A percentile compares a stretch with the other conserved stretches of the same genome.
These are phyloP conservation scores for Ceriops decandra DNA, from an alignment of 345 rosid genomes.

Conservation along the genomic window DNA sequence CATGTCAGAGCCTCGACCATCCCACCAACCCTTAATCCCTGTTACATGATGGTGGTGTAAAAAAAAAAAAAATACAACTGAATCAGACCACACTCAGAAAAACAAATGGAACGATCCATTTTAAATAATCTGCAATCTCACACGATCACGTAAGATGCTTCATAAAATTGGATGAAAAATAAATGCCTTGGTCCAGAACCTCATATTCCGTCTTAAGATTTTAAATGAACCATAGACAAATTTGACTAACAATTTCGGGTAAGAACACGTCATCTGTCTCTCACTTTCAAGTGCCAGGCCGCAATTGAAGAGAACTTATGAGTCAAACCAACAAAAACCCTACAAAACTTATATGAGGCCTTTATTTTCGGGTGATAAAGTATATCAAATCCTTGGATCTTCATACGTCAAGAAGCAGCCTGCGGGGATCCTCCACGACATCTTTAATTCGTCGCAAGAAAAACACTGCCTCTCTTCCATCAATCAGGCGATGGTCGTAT, in stretches of 20 bases:
- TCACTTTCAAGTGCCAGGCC: constrained; percentile 28
- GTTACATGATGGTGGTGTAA: no score
- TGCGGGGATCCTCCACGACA: constrained; percentile 79
- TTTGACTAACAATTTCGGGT: no score
- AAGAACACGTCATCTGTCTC: neutral
- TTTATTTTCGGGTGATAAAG: constrained; percentile 27
- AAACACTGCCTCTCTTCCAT: constrained; percentile 86
- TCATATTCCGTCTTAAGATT: no score
- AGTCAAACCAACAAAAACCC: constrained; percentile 21
- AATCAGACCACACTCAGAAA: no score
- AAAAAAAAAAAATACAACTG: no score
- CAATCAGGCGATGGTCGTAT: constrained; percentile 78
- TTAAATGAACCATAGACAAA: no score
- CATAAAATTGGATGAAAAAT: neutral
- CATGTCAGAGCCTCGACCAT: no score
- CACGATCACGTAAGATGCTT: neutral
- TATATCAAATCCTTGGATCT: neutral
- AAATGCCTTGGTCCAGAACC: neutral
- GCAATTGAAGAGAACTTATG: constrained; percentile 20
- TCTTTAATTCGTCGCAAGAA: constrained; percentile 82
- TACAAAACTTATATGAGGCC: constrained; percentile 30
- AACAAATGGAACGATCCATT: no score
- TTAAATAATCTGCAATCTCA: neutral
- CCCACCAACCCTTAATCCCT: no score
- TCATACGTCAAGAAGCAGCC: constrained; percentile 62